phyloP scores from a whole-genome alignment of 768 basidiomycete genomes.

The Xerocomellus amylosporus region DNA sequence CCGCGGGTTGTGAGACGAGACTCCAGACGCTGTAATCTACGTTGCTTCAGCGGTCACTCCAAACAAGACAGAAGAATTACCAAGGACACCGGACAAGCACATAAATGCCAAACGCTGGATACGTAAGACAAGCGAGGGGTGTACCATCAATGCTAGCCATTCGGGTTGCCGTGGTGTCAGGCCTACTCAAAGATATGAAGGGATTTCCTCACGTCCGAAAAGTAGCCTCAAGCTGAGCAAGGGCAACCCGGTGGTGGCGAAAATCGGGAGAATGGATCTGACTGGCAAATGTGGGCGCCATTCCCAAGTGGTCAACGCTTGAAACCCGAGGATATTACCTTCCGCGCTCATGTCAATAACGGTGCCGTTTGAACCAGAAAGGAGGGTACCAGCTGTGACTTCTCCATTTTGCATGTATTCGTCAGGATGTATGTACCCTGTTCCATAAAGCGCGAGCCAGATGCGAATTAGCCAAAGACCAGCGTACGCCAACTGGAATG shows the following conservation, averaged over 20 bases:
- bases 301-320: slow-evolving; percentile 36
- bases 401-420: slow-evolving; percentile 44
- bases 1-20: slow-evolving; percentile 20
- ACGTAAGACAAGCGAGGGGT: slow-evolving; percentile 25
- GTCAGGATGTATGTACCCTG: slow-evolving; percentile 42
- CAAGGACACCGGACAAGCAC: slow-evolving; percentile 31
- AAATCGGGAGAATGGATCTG: slow-evolving; percentile 35
- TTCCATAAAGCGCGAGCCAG: slow-evolving; percentile 34
- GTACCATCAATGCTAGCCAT: not conserved
- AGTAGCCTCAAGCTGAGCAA: slow-evolving; percentile 19
- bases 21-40: slow-evolving; percentile 26
- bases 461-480: slow-evolving; percentile 28
- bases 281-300: slow-evolving; percentile 36
- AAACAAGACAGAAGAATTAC: slow-evolving; percentile 18
- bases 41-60: slow-evolving; percentile 1
- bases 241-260: slow-evolving; percentile 35
- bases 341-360: slow-evolving; percentile 9
- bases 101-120: slow-evolving; percentile 33
- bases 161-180: slow-evolving; percentile 17
- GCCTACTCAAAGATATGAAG: not conserved
- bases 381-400: slow-evolving; percentile 33
- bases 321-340: slow-evolving; percentile 31
- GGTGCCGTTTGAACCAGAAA: not conserved
- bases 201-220: slow-evolving; percentile 23
- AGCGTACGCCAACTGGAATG: slow-evolving; percentile 20